Conservation (phyloP, 2,329 filamentous ascomycete genomes). For the Fusarium albidum region DNA sequence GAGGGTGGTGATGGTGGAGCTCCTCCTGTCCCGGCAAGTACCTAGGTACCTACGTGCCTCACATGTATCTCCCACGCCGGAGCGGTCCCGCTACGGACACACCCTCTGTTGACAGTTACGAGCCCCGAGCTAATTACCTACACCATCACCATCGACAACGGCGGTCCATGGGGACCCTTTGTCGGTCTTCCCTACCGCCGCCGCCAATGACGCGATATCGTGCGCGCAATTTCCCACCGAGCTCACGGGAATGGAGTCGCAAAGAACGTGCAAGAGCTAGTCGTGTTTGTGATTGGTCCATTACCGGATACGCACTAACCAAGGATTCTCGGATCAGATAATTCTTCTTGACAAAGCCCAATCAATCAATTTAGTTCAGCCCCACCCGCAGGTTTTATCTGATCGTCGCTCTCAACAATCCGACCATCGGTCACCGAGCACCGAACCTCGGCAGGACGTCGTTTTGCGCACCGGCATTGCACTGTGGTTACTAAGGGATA, state of each 20-base stretch:
- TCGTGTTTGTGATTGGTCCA: conserved; percentile 20
- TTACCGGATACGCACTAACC: conserved; percentile 7
- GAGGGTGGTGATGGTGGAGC: neutral
- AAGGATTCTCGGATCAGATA: conserved; percentile 48
- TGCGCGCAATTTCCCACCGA: conserved; percentile 2
- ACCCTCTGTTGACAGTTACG: neutral
- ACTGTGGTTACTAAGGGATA: too few species aligned
- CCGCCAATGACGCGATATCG: neutral
- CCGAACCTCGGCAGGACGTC: conserved; percentile 4
- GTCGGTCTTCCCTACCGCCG: too few species aligned
- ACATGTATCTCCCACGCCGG: neutral
- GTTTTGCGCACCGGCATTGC: neutral
- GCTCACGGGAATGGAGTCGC: too few species aligned
- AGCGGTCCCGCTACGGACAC: neutral
- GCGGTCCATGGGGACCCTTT: too few species aligned
- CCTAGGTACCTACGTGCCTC: too few species aligned
- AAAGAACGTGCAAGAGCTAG: neutral
- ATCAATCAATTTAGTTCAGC: conserved; percentile 11
- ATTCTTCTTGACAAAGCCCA: conserved; percentile 33
- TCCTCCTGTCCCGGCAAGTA: neutral
- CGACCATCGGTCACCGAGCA: neutral
- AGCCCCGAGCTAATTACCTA: too few species aligned
- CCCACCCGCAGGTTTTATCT: conserved; percentile 20
- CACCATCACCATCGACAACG: too few species aligned
- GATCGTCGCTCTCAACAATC: conserved; percentile 15